Evolutionary conservation across 2,329 filamentous ascomycete species (phyloP), one percentile per base, ranked within the genome.

Genomic region (Colletotrichum sublineola): DNA sequence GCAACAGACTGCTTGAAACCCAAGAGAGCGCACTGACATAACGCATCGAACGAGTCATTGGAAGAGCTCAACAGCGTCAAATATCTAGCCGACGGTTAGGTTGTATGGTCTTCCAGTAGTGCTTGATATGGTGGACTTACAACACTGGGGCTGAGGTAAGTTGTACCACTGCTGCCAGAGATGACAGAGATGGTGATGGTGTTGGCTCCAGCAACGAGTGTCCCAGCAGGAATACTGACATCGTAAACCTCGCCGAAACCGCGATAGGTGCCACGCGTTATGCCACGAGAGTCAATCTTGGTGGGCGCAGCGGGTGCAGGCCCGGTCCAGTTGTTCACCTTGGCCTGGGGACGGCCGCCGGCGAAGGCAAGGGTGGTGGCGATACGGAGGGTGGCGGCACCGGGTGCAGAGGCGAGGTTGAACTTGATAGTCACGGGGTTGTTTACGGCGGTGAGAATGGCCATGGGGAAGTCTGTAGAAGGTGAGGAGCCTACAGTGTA

Each of bases 161-260:
- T 82, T 31, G 79, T 81, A 0, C 89, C 90, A 12, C 84, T 84
- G 77, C 86, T 91, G 1, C 91, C 91, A 24, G 89, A 91, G 33
- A 86, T 81, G 40, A 88, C 86, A 53, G 80, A 85, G 71, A 93
- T 89, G 8, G 85, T 89, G 63, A 93, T 87, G n/a, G 88, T 91
- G 76, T 93, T 93, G 9, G 80, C 80, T 0, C 90, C 91, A n/a
- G 82, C 81, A 9, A 88, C 84, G 58, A 93, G 83, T 3, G 84
- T 90, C 0, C 89, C 90, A 1, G 86, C 81, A 0, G 90, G 89
- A 58, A 93, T 86, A n/a, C 80, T 81, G 57, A 89, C 86, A 71
- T 90, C 86, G 76, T 93, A 93, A 7, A 92, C 85, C 75, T 93
- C 90, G 5, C 90, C 90, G 65, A 84, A 82, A 0, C 91, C 91